Base-by-base conservation (phyloP, 257 asterid species). In the Nicotiana tomentosiformis region DNA sequence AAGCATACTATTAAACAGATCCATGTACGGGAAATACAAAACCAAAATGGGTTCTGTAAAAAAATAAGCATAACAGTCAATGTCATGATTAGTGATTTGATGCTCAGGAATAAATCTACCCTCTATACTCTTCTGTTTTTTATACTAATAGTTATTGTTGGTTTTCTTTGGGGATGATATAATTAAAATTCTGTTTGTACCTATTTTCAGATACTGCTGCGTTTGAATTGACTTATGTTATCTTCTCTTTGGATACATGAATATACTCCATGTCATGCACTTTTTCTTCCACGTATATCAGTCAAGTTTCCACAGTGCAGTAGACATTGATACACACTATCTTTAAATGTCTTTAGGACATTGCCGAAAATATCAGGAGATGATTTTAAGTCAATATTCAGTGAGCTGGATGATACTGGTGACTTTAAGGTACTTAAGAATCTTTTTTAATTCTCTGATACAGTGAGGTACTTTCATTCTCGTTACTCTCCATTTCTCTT, bases 301-400 rank as follows among this genome's bases (percentile, higher is more conserved):
- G 30, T 76, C 80, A 76, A 29, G 64, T 16, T 76, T 76, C 46
- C 64, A 76, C 2, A 0, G 15, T 2, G 9, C 29, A 51, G 65
- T 76, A 76, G 46, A 53, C 29, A 76, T n/a, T 76, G 65, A 76
- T 26, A 46, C 51, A 70, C 30, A 29, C 16, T 7, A 39, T 83
- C 65, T 46, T 77, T 81, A 16, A 66, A 83, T 80, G 55, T 77
- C 58, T 77, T 33, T 67, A 96, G 99, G 93, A 89, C 99, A 64
- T 85, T 96, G 91, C 99, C 99, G 77, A 91, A 92, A 66, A 94
- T 92, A 89, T 96, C 99, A 60, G 88, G 89, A 78, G 99, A 92
- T 67, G 99, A 96, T 91, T 96, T 91, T 88, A 98, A 93, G 79
- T 84, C 87, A 87, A 96, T 96, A 84, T 96, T 96, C 81, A 84